Conservation (phyloP, 2,329 filamentous ascomycete genomes). For the Talaromyces sp. region DNA sequence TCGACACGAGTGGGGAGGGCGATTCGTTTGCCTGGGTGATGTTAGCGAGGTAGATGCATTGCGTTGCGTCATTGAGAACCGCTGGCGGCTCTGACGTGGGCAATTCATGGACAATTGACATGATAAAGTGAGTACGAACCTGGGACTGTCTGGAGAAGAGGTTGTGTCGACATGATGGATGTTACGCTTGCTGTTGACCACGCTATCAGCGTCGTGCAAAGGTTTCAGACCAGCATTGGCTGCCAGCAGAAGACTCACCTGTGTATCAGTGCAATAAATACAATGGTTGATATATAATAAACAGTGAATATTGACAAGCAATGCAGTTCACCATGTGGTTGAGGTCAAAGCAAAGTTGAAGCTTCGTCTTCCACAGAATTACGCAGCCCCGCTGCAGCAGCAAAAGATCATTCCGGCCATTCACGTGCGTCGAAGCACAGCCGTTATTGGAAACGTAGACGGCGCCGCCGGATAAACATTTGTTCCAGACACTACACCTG, state of each 20-base stretch:
- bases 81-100: not conserved
- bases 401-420: slow-evolving; percentile 4
- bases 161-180: slow-evolving; percentile 80
- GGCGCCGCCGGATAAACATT: not conserved
- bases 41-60: not conserved
- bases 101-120: not conserved
- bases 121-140: slow-evolving; percentile 54
- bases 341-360: not conserved
- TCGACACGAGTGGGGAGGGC: slow-evolving; percentile 96
- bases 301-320: not conserved
- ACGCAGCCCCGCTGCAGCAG: slow-evolving; percentile 13
- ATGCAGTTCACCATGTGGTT: not conserved
- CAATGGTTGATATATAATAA: not conserved
- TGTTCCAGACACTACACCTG: not conserved
- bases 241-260: not conserved
- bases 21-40: slow-evolving; percentile 83
- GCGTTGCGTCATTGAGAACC: not conserved
- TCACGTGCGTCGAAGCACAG: slow-evolving; percentile 11
- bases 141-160: slow-evolving; percentile 88
- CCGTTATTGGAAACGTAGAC: slow-evolving; percentile 5
- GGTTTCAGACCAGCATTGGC: not conserved
- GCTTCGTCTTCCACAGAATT: not conserved
- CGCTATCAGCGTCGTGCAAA: not conserved
- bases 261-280: not conserved
- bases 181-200: not conserved